phyloP scores from a whole-genome alignment of 495 filamentous ascomycete species.

The Sphaerosporella brunnea region DNA sequence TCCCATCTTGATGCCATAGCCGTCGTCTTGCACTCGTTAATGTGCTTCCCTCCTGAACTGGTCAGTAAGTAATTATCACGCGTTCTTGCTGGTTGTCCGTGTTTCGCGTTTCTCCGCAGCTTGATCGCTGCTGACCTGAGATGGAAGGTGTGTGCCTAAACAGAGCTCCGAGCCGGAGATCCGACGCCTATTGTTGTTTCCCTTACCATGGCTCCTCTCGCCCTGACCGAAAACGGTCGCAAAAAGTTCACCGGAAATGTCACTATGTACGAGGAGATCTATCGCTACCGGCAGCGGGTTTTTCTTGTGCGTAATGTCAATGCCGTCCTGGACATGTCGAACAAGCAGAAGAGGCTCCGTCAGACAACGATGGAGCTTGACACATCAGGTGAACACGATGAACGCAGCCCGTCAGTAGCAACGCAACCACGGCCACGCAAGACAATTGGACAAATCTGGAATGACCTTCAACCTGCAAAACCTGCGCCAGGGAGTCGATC shows the following conservation, averaged over 20 bases:
- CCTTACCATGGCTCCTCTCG: too few species aligned
- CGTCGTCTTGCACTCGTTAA: too few species aligned
- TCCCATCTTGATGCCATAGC: too few species aligned
- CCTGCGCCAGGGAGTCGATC: slow-evolving; percentile 7
- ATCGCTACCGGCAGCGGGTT: slow-evolving; percentile 14
- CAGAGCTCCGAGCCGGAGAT: too few species aligned
- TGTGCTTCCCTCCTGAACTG: too few species aligned
- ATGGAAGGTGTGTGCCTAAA: too few species aligned
- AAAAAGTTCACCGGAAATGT: slow-evolving; percentile 22
- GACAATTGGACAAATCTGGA: neutral
- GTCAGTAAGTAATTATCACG: too few species aligned
- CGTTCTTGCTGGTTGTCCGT: too few species aligned
- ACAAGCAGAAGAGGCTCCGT: neutral
- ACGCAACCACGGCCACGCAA: neutral
- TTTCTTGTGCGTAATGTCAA: slow-evolving; percentile 23
- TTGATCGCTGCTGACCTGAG: too few species aligned
- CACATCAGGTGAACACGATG: neutral
- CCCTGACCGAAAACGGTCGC: too few species aligned
- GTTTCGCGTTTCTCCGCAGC: too few species aligned
- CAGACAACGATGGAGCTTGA: neutral
- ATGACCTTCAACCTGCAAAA: neutral
- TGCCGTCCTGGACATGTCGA: slow-evolving; percentile 16
- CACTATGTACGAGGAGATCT: slow-evolving; percentile 16
- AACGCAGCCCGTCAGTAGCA: neutral
- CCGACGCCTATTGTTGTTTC: too few species aligned